Evolutionary conservation across 768 basidiomycete species (phyloP).

Genomic region (Atractiella rhizophila): DNA sequence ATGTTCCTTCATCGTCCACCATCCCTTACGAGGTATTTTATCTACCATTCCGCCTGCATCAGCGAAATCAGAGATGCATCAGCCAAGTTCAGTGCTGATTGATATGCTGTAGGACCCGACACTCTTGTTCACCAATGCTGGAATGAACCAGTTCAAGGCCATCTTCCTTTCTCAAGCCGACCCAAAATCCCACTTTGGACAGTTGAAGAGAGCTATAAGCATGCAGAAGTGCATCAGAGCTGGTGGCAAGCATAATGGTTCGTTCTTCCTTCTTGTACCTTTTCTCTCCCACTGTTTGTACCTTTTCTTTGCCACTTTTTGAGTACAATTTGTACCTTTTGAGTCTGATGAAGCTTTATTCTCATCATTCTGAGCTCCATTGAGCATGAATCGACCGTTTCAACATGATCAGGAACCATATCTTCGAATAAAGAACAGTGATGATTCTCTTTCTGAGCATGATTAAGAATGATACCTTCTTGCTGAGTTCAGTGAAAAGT

Average conservation of each 20-base stretch:
- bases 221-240: slow-evolving; percentile 96
- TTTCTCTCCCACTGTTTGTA: no score
- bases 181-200: slow-evolving; percentile 70
- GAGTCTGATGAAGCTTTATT: no score
- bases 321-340: no score
- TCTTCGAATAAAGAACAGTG: no score
- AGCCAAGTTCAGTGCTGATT: background rate
- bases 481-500: no score
- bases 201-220: slow-evolving; percentile 79
- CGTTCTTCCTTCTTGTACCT: background rate
- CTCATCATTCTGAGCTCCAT: background rate
- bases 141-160: slow-evolving; percentile 56
- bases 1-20: slow-evolving; percentile 69
- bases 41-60: slow-evolving; percentile 38
- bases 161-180: slow-evolving; percentile 97
- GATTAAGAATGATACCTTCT: no score
- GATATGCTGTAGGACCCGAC: background rate
- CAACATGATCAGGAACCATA: no score
- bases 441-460: no score
- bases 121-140: background rate
- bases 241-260: slow-evolving; percentile 95
- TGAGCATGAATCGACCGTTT: no score
- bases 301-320: no score
- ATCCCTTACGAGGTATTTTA: slow-evolving; percentile 97
- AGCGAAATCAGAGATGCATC: background rate